Percentiles rank a stretch among this genome's conserved stretches.
Evolutionary conservation across 1,284 basidiomycete species (phyloP).

Genomic region (Ceratobasidium sp.): DNA sequence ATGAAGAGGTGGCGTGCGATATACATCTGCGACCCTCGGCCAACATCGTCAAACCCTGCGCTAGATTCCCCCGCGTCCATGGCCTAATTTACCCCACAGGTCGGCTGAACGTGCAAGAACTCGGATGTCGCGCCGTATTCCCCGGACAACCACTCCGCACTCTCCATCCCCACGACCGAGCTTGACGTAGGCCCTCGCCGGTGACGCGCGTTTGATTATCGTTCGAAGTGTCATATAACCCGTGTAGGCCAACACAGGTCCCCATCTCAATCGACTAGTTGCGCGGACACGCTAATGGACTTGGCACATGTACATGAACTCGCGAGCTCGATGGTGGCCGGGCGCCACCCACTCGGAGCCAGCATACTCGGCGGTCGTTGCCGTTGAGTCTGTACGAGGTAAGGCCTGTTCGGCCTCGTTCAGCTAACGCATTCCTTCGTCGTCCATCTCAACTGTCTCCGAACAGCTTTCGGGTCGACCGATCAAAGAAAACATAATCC

Average conservation of each 20-base stretch:
- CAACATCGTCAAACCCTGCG: not conserved
- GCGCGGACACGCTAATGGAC: not conserved
- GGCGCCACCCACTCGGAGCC: not conserved
- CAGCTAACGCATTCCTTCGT: not conserved
- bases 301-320: not conserved
- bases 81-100: constrained; percentile 12
- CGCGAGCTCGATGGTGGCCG: not conserved
- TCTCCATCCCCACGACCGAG: not conserved
- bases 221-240: not conserved
- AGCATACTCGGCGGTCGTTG: not conserved
- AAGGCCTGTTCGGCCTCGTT: not conserved
- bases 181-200: constrained; percentile 1
- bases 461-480: not conserved
- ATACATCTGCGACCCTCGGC: not conserved
- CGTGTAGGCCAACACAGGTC: not conserved
- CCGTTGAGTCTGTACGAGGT: not conserved
- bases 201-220: constrained; percentile 16
- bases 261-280: not conserved
- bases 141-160: not conserved
- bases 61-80: not conserved
- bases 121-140: constrained; percentile 5
- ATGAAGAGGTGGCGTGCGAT: not conserved
- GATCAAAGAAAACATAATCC: not conserved
- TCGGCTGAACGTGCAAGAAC: not conserved
- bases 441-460: not conserved